Conservation (phyloP, 2,329 filamentous ascomycete species). For the Dothideomycetidae sp. region DNA sequence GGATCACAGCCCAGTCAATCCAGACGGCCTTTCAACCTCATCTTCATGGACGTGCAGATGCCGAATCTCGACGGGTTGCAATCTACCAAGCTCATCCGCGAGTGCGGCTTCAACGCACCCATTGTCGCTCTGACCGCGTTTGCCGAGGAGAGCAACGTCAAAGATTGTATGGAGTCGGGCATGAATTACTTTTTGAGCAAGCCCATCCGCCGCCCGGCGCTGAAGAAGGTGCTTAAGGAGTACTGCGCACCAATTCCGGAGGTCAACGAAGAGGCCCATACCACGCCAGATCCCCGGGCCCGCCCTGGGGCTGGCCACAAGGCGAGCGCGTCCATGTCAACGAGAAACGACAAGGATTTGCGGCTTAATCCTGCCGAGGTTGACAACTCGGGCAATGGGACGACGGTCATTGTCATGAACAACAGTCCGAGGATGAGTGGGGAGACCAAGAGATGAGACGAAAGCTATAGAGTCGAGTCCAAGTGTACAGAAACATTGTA, state of each 20-base stretch:
- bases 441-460: too few species aligned
- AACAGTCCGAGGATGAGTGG: too few species aligned
- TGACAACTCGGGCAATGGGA: too few species aligned
- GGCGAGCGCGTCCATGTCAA: too few species aligned
- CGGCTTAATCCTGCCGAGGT: too few species aligned
- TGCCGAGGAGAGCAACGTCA: constrained; percentile 65
- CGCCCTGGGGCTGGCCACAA: too few species aligned
- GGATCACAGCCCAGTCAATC: constrained; percentile 25
- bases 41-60: constrained; percentile 94
- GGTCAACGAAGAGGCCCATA: constrained; percentile 36
- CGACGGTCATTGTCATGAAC: too few species aligned
- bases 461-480: too few species aligned
- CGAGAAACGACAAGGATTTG: too few species aligned
- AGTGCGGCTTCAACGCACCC: constrained; percentile 74
- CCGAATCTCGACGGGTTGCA: constrained; percentile 82
- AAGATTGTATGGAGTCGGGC: constrained; percentile 58
- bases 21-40: constrained; percentile 62
- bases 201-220: constrained; percentile 63
- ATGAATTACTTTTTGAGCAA: constrained; percentile 79
- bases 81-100: constrained; percentile 68
- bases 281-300: too few species aligned
- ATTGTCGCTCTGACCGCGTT: constrained; percentile 88
- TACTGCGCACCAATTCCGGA: constrained; percentile 71
- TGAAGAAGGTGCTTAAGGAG: constrained; percentile 72
- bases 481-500: too few species aligned